Base-by-base conservation (phyloP, 2,329 filamentous ascomycete genomes). In the Kalaharituber pfeilii region DNA sequence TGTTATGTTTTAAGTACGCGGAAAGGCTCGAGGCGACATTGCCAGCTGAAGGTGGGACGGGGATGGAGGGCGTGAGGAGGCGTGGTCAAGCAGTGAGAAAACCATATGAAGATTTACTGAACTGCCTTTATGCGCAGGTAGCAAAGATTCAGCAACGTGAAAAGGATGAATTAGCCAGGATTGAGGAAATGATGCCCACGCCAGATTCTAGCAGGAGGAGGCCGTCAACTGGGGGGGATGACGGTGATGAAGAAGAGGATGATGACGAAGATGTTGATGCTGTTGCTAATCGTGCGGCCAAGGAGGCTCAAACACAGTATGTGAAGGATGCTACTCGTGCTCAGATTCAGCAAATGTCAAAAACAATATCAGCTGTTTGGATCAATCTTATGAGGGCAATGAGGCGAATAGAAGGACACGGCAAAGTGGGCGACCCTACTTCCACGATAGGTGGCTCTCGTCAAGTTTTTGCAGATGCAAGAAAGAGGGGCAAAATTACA, bases 381-480 rank as follows among this genome's bases (percentile, higher is more conserved):
- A 93, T 96, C 64, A 86, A 87, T 15, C 74, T 96, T 56, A 93
- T 94, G 70, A 81, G 91, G 51, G 84, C 89, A 3, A 94, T 94
- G 78, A 84, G 91, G 54, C 85, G 91, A 52, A 82, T 96, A 15
- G 88, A 96, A 68, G 93, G 91, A 58, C 81, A 82, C 64, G 80
- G 80, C 49, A 75, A 76, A 57, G 86, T 88, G 59, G 81, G 81
- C 30, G 80, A 78, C 62, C 67, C 72, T 13, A 22, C 15, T 20
- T 20, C 42, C 11, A 22, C 15, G 13, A 71, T 78, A 33, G 73
- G 74, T 27, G 91, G 91, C 2, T 83, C 93, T 62, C 79, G 91
- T 57, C 83, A 86, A 61, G 80, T 95, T 11, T 96, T 98, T 65
- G 81, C 80, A 1, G 87, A 96, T 67, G 88, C 91, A 49, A 80